Conservation (phyloP, 306 rosid genomes). For the Sphenostylis stenocarpa region DNA sequence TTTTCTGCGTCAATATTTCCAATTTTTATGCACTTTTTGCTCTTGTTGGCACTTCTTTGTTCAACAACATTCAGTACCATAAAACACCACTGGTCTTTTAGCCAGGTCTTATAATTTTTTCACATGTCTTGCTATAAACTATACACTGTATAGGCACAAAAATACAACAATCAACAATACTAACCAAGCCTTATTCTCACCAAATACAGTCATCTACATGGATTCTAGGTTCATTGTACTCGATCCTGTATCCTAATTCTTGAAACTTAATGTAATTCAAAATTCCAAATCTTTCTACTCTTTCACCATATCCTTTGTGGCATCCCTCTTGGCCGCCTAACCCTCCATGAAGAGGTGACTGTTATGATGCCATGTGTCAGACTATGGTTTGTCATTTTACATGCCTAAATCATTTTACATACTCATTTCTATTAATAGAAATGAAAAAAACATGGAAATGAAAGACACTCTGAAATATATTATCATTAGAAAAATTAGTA, state of each 20-base stretch:
- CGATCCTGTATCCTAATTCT: neutral
- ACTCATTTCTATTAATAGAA: neutral
- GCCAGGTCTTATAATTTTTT: neutral
- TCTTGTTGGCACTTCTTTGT: neutral
- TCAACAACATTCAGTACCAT: constrained; percentile 1
- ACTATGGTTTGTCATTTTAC: neutral
- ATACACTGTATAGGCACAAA: neutral
- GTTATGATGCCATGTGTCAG: neutral
- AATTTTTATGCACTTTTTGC: neutral
- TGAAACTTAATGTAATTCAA: neutral
- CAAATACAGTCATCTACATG: neutral
- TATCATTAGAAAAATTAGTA: neutral
- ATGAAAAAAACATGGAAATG: neutral
- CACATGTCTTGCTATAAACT: neutral
- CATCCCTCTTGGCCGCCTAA: neutral
- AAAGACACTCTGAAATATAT: neutral
- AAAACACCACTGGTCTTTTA: neutral
- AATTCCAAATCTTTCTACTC: neutral
- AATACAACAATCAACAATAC: neutral
- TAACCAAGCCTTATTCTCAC: neutral
- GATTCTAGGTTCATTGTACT: neutral
- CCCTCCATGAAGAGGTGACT: neutral
- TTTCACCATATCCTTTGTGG: neutral
- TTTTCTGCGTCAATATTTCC: neutral
- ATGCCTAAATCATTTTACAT: constrained; percentile 1